Evolutionary conservation across 179 eudicot species (phyloP), one percentile per base, ranked within the genome.

Genomic region (Beta macrorhiza): DNA sequence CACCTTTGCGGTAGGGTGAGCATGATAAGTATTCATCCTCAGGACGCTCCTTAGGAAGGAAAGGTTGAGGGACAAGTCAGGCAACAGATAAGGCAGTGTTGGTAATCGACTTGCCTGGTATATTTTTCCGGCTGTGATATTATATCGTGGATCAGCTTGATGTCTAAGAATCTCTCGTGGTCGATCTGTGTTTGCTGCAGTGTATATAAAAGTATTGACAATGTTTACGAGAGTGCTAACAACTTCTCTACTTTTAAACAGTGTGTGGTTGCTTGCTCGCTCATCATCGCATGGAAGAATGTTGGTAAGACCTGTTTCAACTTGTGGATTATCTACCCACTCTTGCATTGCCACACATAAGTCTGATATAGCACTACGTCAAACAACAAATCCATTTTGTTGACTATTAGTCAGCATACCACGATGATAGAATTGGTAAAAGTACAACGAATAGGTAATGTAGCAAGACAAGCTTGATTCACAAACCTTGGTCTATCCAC

Each of bases 221-320:
- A 89, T 79, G 85, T 88, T 76, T 58, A 87, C 93, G 64, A 96
- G 91, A 57, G 87, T 86, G 16, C 44, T 79, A 53, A 87, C 87
- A 52, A 94, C 93, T 81, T 79, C 87, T 82, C 86, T 93, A 80
- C 97, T 96, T 96, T 92, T 87, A 15, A 42, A 75, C 45, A 96
- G 89, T 0, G 98, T 92, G 81, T 88, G 89, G 73, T 96, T 92
- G 72, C 97, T 93, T n/a, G 96, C 83, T 85, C 88, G 85, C 84
- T 92, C 90, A 84, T 94, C 94, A 47, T 90, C 97, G 81, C 99
- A 96, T n/a, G 98, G 99, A 76, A 96, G 93, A 83, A 96, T 96
- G 84, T 94, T 88, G 88, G 94, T 92, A 65, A 93, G 90, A 71
- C 98, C 98, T 14, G 94, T 93, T 86, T 92, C 99, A 6, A 97